phyloP scores from a whole-genome alignment of 306 rosid genomes.

The Trifolium repens region DNA sequence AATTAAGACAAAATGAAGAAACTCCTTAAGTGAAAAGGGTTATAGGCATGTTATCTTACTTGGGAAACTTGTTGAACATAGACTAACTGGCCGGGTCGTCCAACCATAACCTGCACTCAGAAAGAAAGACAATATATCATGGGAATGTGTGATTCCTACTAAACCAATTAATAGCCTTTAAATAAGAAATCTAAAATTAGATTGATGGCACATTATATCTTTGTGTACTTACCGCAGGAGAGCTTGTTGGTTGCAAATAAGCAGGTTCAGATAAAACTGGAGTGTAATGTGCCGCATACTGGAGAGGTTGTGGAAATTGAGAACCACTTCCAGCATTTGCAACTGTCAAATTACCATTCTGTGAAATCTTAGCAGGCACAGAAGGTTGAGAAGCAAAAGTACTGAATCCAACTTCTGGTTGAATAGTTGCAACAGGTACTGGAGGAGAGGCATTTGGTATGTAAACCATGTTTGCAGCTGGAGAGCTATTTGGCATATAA shows the following conservation, averaged over 20 bases:
- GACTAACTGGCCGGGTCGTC: constrained; percentile 78
- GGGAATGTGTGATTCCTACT: constrained; percentile 13
- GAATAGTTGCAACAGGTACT: constrained; percentile 59
- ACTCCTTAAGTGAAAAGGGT: constrained; percentile 27
- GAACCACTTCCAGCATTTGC: constrained; percentile 71
- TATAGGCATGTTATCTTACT: constrained; percentile 56
- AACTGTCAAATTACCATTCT: constrained; percentile 60
- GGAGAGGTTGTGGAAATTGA: constrained; percentile 69
- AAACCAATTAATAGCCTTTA: constrained; percentile 12
- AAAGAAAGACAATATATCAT: constrained; percentile 31
- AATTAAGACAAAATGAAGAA: constrained; percentile 32
- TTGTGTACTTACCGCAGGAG: constrained; percentile 75
- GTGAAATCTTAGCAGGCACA: constrained; percentile 66
- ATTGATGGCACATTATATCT: constrained; percentile 17
- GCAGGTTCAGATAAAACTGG: constrained; percentile 75
- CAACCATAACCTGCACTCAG: constrained; percentile 76
- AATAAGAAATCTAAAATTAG: constrained; percentile 33
- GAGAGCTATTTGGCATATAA: constrained; percentile 54
- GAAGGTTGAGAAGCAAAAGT: constrained; percentile 61
- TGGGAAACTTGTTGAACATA: constrained; percentile 83
- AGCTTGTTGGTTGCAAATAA: constrained; percentile 67
- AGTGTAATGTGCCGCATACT: constrained; percentile 64
- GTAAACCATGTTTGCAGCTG: constrained; percentile 64
- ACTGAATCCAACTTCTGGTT: constrained; percentile 62
- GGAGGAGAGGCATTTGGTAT: constrained; percentile 62